phyloP scores from a whole-genome alignment of 2,329 filamentous ascomycete species.

The Elsinoe batatas region DNA sequence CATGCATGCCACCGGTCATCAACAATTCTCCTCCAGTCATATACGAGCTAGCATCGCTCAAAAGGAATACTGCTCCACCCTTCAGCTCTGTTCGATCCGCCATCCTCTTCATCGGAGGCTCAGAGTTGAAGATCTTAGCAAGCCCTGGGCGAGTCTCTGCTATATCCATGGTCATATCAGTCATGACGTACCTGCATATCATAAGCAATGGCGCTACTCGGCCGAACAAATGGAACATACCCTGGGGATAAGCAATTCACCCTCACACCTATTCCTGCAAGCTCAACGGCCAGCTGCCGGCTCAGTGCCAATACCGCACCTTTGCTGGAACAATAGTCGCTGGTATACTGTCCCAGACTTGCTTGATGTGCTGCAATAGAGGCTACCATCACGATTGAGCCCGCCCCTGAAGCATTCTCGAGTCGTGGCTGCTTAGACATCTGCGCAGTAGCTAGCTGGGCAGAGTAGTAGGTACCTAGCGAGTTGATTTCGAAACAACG shows the following conservation, averaged over 20 bases:
- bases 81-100: slow-evolving; percentile 32
- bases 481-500: slow-evolving; percentile 17
- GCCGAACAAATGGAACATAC: slow-evolving; percentile 16
- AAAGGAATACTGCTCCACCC: slow-evolving; percentile 30
- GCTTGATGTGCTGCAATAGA: slow-evolving; percentile 27
- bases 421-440: slow-evolving; percentile 27
- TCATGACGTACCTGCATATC: slow-evolving; percentile 24
- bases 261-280: slow-evolving; percentile 18
- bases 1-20: slow-evolving; percentile 31
- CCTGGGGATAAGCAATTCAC: slow-evolving; percentile 30
- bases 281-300: slow-evolving; percentile 23
- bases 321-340: slow-evolving; percentile 19
- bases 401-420: slow-evolving; percentile 20
- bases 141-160: slow-evolving; percentile 23
- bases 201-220: neutral
- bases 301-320: slow-evolving; percentile 14
- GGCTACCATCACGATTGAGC: slow-evolving; percentile 28
- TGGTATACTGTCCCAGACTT: slow-evolving; percentile 25
- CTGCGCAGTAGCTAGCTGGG: slow-evolving; percentile 28
- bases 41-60: slow-evolving; percentile 32
- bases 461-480: slow-evolving; percentile 29
- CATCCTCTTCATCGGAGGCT: slow-evolving; percentile 32
- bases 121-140: slow-evolving; percentile 29
- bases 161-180: slow-evolving; percentile 28
- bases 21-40: slow-evolving; percentile 30